Evolutionary conservation across 139 green algal species (phyloP), one percentile per base, ranked within the genome.

Genomic region (Chlamydomonas incerta): DNA sequence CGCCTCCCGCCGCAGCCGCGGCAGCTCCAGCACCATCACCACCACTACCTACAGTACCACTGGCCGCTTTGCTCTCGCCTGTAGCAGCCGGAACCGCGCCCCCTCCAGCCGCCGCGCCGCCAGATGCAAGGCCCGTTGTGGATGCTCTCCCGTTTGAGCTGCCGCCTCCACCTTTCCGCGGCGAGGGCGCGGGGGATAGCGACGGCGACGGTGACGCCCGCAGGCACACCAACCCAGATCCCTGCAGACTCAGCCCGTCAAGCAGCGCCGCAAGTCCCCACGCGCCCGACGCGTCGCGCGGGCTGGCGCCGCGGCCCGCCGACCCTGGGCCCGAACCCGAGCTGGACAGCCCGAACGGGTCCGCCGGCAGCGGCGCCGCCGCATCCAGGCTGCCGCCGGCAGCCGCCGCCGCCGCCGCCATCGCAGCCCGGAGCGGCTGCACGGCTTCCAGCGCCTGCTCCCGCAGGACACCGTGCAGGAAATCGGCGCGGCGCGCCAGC

Each of bases 401-500:
- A 0, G 74, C 58, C 58, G 28, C 26, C 23, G n/a, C 31, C 74
- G 18, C 24, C 20, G 76, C 63, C 6, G 62, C 76, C 46, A 37
- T 10, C 0, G 24, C 13, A 15, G 63, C 31, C 0, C 66, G 66
- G 66, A 85, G 79, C n/a, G 65, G 66, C 79, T 57, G 47, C 47
- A 41, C n/a, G 33, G 79, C 79, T 47, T 85, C 79, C 67, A 50
- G 47, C 31, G 76, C 47, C 66, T 73, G 35, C 13, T 68, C 66
- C n/a, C 66, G 24, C 8, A 85, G 47, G 47, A 31, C 57, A 47
- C 24, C 52, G 65, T 79, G 55, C 9, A 86, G 34, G 50, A 79
- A 79, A 20, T 79, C 80, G 3, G 68, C 68, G 31, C 80, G 80
- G 4, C 55, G 46, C 1, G 41, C 65, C 24, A 90, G 26, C 29